Evolutionary conservation across 371 early-diverging fungal genomes (phyloP).

Genomic region (Syncephalastrum contaminatum): DNA sequence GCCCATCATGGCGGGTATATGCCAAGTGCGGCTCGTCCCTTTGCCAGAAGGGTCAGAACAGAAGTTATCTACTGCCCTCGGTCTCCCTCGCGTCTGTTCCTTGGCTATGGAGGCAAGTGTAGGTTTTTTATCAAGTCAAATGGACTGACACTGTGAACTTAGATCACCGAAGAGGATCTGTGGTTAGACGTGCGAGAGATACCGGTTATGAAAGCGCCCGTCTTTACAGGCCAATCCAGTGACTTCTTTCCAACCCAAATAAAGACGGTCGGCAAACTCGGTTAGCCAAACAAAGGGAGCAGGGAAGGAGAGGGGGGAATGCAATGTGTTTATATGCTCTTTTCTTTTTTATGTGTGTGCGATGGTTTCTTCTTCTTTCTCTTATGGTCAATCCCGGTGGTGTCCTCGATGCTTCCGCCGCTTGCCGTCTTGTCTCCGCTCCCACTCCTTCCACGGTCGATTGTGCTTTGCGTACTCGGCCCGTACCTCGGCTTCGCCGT

Average conservation of each 20-base stretch:
- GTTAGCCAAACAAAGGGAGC: too few relatives aligned
- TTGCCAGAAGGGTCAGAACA: constrained; percentile 31
- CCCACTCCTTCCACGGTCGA: constrained; percentile 46
- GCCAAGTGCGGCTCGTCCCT: constrained; percentile 21
- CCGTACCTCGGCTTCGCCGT: constrained; percentile 23
- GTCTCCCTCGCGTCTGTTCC: constrained; percentile 18
- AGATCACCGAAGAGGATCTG: constrained; percentile 22
- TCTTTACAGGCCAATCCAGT: constrained; percentile 16
- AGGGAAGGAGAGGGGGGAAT: too few relatives aligned
- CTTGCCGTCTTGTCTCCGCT: constrained; percentile 6
- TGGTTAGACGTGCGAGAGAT: constrained; percentile 23
- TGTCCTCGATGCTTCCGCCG: too few relatives aligned
- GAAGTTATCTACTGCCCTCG: constrained; percentile 20
- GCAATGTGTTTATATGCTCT: too few relatives aligned
- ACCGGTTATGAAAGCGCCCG: constrained; percentile 25
- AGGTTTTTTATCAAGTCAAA: too few relatives aligned
- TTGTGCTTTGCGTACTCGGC: constrained; percentile 21
- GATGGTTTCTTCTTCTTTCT: too few relatives aligned
- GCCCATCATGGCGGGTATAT: constrained; percentile 32
- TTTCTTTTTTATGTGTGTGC: too few relatives aligned
- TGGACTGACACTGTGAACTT: background rate
- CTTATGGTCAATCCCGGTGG: too few relatives aligned
- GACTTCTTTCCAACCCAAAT: too few relatives aligned
- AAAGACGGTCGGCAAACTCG: too few relatives aligned
- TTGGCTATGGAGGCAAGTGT: constrained; percentile 24